Conservation (phyloP, 306 rosid genomes). For the Astragalus glycyphyllos region DNA sequence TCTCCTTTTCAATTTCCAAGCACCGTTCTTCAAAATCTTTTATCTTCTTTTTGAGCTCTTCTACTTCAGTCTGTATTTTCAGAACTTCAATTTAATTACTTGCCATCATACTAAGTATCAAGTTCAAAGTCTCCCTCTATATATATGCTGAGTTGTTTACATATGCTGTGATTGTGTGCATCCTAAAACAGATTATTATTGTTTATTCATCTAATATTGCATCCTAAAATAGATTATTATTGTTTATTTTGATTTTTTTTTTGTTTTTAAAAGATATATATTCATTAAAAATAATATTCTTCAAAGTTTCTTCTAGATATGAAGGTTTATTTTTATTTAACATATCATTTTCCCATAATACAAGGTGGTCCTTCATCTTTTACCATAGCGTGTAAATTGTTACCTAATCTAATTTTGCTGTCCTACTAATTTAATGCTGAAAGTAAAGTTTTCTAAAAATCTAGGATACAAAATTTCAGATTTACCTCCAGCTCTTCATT, state of each 20-base stretch:
- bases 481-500: slow-evolving; percentile 75
- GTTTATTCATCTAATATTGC: background rate
- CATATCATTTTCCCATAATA: slow-evolving; percentile 25
- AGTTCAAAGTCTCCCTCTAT: background rate
- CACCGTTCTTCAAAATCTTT: slow-evolving; percentile 65
- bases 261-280: slow-evolving; percentile 5
- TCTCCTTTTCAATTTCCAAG: slow-evolving; percentile 55
- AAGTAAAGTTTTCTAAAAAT: slow-evolving; percentile 23
- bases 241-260: background rate
- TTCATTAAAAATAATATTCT: background rate
- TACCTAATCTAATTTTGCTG: background rate
- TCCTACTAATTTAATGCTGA: slow-evolving; percentile 16
- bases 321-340: background rate
- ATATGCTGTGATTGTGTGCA: background rate
- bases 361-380: slow-evolving; percentile 3
- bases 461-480: background rate
- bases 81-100: slow-evolving; percentile 23
- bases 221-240: background rate
- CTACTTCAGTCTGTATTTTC: slow-evolving; percentile 62
- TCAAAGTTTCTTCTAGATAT: slow-evolving; percentile 19
- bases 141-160: background rate
- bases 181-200: background rate
- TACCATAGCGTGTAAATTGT: slow-evolving; percentile 12
- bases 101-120: slow-evolving; percentile 25
- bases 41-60: slow-evolving; percentile 64